phyloP scores from a whole-genome alignment of 2,329 filamentous ascomycete species.

The Beauveria sp. region DNA sequence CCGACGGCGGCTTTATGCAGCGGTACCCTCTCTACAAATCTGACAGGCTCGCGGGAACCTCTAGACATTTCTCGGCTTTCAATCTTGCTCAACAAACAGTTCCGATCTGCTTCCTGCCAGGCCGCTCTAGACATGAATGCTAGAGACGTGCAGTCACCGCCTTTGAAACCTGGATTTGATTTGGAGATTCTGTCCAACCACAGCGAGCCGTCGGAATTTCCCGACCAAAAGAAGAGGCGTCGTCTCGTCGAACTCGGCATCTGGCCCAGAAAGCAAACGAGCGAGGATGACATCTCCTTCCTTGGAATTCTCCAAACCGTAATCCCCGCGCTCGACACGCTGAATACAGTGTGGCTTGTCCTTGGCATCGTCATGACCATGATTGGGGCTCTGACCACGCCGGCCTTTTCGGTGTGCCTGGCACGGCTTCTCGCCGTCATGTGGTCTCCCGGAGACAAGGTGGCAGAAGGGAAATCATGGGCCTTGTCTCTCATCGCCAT shows the following conservation, averaged over 20 bases:
- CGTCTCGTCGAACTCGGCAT: neutral
- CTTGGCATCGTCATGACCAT: conserved; percentile 46
- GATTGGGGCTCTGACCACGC: conserved; percentile 58
- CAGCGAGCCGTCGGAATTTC: neutral
- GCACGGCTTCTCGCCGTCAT: conserved; percentile 66
- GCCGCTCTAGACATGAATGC: neutral
- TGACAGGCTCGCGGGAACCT: neutral
- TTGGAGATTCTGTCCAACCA: neutral
- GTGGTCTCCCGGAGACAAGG: conserved; percentile 44
- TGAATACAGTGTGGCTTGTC: conserved; percentile 51
- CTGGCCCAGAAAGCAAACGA: neutral
- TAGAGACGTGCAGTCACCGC: neutral
- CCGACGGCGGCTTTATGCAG: neutral
- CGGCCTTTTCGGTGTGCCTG: conserved; percentile 69
- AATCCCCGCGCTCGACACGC: conserved; percentile 55
- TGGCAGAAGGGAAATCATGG: conserved; percentile 52
- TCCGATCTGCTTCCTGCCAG: neutral
- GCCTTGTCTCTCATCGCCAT: conserved; percentile 62
- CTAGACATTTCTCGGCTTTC: neutral
- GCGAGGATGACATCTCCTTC: neutral
- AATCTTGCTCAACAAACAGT: neutral
- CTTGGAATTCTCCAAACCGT: neutral
- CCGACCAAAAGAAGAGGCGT: neutral
- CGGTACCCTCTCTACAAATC: neutral
- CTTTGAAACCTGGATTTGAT: neutral